Conservation (phyloP, 2,329 filamentous ascomycete genomes). For the Scedosporium boydii region DNA sequence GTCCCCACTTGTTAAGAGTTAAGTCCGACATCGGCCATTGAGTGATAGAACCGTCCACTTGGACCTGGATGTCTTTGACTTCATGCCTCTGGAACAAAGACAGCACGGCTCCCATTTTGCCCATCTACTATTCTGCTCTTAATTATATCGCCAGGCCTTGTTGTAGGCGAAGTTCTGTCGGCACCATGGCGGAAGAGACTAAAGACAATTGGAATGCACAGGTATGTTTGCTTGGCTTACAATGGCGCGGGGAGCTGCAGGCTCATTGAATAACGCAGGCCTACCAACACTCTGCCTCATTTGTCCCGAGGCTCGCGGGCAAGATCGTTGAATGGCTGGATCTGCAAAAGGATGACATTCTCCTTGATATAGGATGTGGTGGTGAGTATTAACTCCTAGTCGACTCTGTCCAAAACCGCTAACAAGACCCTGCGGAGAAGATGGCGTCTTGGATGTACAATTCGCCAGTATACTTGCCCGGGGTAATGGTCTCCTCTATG, state of each 20-base stretch:
- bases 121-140: too few species aligned
- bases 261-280: conserved; percentile 26
- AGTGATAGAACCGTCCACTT: neutral
- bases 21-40: neutral
- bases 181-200: neutral
- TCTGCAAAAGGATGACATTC: conserved; percentile 44
- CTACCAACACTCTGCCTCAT: conserved; percentile 52
- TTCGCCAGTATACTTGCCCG: conserved; percentile 35
- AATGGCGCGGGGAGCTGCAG: conserved; percentile 6
- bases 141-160: neutral
- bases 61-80: neutral
- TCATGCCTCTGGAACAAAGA: too few species aligned
- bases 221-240: neutral
- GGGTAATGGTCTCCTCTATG: conserved; percentile 41
- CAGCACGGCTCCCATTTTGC: too few species aligned
- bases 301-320: conserved; percentile 52
- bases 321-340: conserved; percentile 51
- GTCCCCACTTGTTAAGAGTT: neutral
- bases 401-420: neutral
- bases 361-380: conserved; percentile 57
- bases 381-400: conserved; percentile 26
- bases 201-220: neutral
- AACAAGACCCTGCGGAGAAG: conserved; percentile 19
- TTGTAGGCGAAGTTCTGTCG: neutral
- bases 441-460: conserved; percentile 49